These are phyloP conservation scores for Cubamyces sp. DNA, from an alignment of 768 basidiomycete genomes.

Conservation along the genomic window DNA sequence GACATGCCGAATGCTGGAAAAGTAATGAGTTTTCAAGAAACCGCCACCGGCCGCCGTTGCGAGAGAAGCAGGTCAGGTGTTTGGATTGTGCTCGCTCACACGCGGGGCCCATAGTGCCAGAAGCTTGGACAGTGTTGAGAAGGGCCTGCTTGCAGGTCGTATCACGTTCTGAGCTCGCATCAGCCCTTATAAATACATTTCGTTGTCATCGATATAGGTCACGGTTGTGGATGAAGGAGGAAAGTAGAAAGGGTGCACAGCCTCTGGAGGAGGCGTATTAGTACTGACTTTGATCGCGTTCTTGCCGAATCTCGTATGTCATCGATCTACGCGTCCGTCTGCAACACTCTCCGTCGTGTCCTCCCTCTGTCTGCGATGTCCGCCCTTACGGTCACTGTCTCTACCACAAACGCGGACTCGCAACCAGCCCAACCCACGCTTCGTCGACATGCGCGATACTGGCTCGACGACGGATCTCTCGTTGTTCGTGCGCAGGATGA, in stretches of 20 bases:
- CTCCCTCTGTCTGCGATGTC: conserved; percentile 6
- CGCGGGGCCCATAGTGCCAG: no score
- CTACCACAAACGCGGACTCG: conserved; percentile 2
- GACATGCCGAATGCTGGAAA: no score
- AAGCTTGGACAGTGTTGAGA: no score
- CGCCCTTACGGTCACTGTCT: conserved; percentile 11
- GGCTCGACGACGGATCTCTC: conserved; percentile 70
- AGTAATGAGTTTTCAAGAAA: no score
- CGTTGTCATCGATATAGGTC: neutral
- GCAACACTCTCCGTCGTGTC: neutral
- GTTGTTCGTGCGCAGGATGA: conserved; percentile 49
- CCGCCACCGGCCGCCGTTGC: no score
- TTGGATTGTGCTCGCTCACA: no score
- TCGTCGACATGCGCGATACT: conserved; percentile 53
- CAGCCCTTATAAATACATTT: no score
- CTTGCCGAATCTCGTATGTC: conserved; percentile 1
- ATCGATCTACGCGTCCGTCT: conserved; percentile 5
- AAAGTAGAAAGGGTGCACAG: neutral
- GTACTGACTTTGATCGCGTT: neutral
- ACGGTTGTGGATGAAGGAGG: neutral
- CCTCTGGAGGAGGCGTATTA: no score
- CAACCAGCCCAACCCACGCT: neutral
- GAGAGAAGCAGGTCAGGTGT: no score
- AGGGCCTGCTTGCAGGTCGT: no score
- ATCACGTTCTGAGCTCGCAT: no score